Conservation (phyloP, 1,139 yeast genomes). For the Pneumocystis wakefieldiae region DNA sequence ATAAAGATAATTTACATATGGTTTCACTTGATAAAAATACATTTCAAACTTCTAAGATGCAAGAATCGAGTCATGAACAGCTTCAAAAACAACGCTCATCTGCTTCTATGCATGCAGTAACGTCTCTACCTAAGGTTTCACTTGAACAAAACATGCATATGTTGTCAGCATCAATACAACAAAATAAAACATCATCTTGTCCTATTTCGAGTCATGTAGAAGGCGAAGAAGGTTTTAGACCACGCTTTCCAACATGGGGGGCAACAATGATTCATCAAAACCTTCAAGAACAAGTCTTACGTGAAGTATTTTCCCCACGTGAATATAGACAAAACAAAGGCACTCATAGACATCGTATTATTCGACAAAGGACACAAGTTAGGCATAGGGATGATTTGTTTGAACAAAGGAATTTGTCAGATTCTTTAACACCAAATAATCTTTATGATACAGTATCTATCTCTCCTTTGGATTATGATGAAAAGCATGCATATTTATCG, state of each 20-base stretch:
- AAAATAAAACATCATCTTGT: neutral
- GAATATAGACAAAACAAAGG: conserved; percentile 4
- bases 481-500: neutral
- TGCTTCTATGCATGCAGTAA: neutral
- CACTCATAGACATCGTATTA: neutral
- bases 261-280: conserved; percentile 51
- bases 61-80: too few relatives aligned
- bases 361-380: neutral
- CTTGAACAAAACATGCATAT: conserved; percentile 12
- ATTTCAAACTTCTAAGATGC: neutral
- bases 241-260: conserved; percentile 27
- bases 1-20: conserved; percentile 30
- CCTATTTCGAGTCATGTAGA: neutral
- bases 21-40: conserved; percentile 2
- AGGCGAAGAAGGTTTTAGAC: neutral
- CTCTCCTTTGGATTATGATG: neutral
- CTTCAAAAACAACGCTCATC: neutral
- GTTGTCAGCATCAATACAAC: conserved; percentile 1
- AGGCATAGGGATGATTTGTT: neutral
- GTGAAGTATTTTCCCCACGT: conserved; percentile 53
- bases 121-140: conserved; percentile 11
- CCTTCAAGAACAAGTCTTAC: conserved; percentile 48
- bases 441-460: neutral
- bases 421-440: neutral
- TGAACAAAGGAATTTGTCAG: neutral